These are phyloP conservation scores for Madurella fahalii DNA, from an alignment of 2,329 filamentous ascomycete genomes.

Conservation along the genomic window DNA sequence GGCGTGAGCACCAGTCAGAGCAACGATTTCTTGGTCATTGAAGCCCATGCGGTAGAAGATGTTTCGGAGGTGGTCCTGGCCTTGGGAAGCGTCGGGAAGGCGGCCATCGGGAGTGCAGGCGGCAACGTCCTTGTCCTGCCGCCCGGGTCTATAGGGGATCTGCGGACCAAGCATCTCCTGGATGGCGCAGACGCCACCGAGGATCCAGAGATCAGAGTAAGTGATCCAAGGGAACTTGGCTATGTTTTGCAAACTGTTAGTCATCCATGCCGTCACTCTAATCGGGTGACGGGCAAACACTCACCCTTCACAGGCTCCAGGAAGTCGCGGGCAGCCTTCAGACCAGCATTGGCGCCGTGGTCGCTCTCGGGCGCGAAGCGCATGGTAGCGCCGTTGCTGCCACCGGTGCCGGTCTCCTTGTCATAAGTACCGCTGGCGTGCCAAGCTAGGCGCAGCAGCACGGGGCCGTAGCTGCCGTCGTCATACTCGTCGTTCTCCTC, in stretches of 20 bases:
- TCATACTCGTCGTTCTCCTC: conserved; percentile 94
- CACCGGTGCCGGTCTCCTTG: conserved; percentile 80
- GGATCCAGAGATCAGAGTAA: conserved; percentile 96
- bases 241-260: conserved; percentile 30
- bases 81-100: conserved; percentile 67
- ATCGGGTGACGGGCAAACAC: conserved; percentile 21
- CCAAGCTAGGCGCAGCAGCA: conserved; percentile 88
- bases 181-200: conserved; percentile 77
- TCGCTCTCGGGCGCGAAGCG: conserved; percentile 83
- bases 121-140: conserved; percentile 70
- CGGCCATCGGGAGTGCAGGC: conserved; percentile 94
- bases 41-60: conserved; percentile 98
- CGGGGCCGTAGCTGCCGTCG: conserved; percentile 91
- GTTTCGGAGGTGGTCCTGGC: conserved; percentile 74
- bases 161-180: conserved; percentile 92
- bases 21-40: conserved; percentile 94
- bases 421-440: conserved; percentile 92
- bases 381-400: conserved; percentile 96
- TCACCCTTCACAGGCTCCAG: conserved; percentile 83
- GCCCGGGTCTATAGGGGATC: conserved; percentile 86
- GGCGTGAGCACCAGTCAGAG: conserved; percentile 78
- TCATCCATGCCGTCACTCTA: conserved; percentile 12
- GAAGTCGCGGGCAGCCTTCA: conserved; percentile 84
- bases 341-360: conserved; percentile 91
- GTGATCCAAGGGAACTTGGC: conserved; percentile 89